phyloP scores from a whole-genome alignment of 441 rosid species.

The Adansonia gregorii region DNA sequence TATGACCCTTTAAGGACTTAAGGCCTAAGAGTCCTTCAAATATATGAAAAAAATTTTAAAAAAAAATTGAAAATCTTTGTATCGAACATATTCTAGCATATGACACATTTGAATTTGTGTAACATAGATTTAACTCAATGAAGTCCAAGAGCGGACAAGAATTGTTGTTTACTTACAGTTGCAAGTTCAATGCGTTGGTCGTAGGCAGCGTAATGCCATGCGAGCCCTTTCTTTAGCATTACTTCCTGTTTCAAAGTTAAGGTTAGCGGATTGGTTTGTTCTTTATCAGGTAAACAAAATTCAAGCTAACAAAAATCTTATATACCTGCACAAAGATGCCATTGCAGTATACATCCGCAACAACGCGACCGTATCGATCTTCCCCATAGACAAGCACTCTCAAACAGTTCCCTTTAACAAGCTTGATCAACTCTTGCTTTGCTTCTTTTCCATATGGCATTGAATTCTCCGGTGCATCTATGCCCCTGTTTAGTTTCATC shows the following conservation, averaged over 20 bases:
- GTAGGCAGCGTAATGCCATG: constrained; percentile 79
- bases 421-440: constrained; percentile 48
- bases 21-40: too few species aligned
- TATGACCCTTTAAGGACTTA: too few species aligned
- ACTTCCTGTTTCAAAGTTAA: constrained; percentile 44
- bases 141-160: background rate
- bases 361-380: constrained; percentile 71
- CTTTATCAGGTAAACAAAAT: background rate
- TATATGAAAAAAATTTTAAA: too few species aligned
- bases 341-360: constrained; percentile 74
- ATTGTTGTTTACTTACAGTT: constrained; percentile 37
- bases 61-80: too few species aligned
- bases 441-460: constrained; percentile 71
- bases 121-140: background rate
- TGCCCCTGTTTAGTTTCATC: constrained; percentile 47
- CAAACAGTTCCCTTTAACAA: constrained; percentile 56
- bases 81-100: too few species aligned
- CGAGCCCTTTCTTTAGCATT: constrained; percentile 82
- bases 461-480: constrained; percentile 66
- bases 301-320: constrained; percentile 29
- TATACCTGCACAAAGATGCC: constrained; percentile 71
- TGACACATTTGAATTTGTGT: too few species aligned
- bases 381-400: constrained; percentile 56
- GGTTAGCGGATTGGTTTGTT: background rate
- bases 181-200: constrained; percentile 64